Conservation (phyloP, 73 alveolate species). For the Blepharisma stoltei region DNA sequence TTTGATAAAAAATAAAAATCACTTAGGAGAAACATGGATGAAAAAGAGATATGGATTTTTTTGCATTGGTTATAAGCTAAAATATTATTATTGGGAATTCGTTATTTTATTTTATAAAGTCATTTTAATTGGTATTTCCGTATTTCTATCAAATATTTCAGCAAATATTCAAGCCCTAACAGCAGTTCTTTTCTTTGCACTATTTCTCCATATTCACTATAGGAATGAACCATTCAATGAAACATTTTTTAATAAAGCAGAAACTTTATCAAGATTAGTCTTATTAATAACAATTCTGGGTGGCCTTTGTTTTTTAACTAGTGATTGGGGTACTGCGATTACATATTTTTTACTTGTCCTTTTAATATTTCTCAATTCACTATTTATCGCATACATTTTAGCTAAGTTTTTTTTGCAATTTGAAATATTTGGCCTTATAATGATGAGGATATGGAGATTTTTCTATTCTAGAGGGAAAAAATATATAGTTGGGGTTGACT, state of each 20-base stretch:
- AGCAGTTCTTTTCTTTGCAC: not conserved
- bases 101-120: constrained; percentile 50
- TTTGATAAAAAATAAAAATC: not conserved
- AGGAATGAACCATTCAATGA: not conserved
- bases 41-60: constrained; percentile 51
- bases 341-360: not conserved
- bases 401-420: no score
- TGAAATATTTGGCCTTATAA: no score
- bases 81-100: constrained; percentile 46
- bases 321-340: not conserved
- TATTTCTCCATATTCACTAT: not conserved
- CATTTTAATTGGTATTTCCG: constrained; percentile 30
- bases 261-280: not conserved
- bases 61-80: constrained; percentile 37
- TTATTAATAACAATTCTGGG: not conserved
- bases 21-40: constrained; percentile 32
- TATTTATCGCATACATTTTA: not conserved
- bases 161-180: not conserved
- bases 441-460: no score
- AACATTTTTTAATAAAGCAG: constrained; percentile 6
- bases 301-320: constrained; percentile 27
- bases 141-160: constrained; percentile 22
- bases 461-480: no score
- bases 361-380: not conserved
- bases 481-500: no score